Evolutionary conservation across 805 yeast species (phyloP).

Genomic region (Blastobotrys peoriensis): DNA sequence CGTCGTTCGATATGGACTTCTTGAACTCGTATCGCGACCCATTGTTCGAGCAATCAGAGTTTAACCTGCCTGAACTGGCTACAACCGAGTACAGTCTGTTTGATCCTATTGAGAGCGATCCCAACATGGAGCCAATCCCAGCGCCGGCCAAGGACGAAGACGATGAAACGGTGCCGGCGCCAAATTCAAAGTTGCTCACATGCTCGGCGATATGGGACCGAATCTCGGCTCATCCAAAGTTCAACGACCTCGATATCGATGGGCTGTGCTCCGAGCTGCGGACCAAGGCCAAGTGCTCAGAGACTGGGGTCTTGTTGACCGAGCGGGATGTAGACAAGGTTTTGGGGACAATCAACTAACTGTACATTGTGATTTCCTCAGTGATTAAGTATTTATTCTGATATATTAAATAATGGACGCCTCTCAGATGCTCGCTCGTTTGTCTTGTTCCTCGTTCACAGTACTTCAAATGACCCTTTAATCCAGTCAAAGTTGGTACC

Average conservation of each 20-base stretch:
- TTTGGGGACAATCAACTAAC: constrained; percentile 19
- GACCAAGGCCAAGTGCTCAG: constrained; percentile 91
- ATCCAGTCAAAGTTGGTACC: too few relatives aligned
- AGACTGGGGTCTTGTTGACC: constrained; percentile 82
- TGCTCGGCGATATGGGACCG: constrained; percentile 97
- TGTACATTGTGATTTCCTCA: too few relatives aligned
- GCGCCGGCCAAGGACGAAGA: constrained; percentile 5
- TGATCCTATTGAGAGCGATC: constrained; percentile 30
- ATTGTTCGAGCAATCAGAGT: constrained; percentile 27
- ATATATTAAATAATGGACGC: too few relatives aligned
- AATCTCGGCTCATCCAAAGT: constrained; percentile 87
- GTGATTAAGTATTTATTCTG: too few relatives aligned
- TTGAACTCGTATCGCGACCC: constrained; percentile 24
- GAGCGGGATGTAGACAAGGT: constrained; percentile 69
- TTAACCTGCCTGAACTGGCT: constrained; percentile 29
- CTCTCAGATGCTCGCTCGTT: too few relatives aligned
- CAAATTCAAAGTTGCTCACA: constrained; percentile 37
- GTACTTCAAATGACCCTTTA: neutral
- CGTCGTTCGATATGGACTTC: constrained; percentile 26
- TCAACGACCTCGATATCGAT: constrained; percentile 89
- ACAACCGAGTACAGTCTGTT: constrained; percentile 31
- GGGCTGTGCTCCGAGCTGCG: constrained; percentile 87
- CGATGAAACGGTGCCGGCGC: constrained; percentile 25
- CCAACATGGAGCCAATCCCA: constrained; percentile 11
- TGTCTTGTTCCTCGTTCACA: constrained; percentile 5